Base-by-base conservation (phyloP, 2,329 filamentous ascomycete genomes). In the Clonostachys chloroleuca region DNA sequence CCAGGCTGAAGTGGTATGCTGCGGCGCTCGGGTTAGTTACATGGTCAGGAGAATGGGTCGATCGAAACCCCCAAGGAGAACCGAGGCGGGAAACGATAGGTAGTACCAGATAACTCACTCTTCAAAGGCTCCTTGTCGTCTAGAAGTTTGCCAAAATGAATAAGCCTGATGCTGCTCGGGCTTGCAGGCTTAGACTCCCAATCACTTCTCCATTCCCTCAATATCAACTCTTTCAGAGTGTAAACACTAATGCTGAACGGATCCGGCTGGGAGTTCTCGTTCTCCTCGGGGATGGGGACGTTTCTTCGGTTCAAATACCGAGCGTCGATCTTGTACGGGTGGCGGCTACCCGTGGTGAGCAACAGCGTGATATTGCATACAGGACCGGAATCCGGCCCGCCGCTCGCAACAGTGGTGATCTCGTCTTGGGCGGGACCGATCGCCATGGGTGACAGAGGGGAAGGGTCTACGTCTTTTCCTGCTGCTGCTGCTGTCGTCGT, bases 181-280 rank as follows among this genome's bases (percentile, higher is more conserved):
- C 89, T 94, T 24, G 87, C 83, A 2, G 92, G 92, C 60, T 88
- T 85, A 14, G 84, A 72, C 59, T 96, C 92, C 92, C 92, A 96
- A 62, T 96, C 89, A 57, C 84, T 85, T 56, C 90, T 79, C 92
- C 92, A 97, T 65, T 96, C 92, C 58, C 89, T 80, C 72, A 94
- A 80, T 62, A 97, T 96, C 60, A 96, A 73, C 70, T 96, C 91
- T 68, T 96, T 96, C 54, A 97, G 72, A 4, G 89, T 95, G 64
- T 96, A 96, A 44, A 96, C 86, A 55, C 89, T 95, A 68, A 97
- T 90, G 61, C 86, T 88, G 62, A 90, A 92, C 1, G 91, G 91
- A 61, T 96, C 90, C 53, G 80, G 77, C 51, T 68, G 75, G 34
- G 82, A 83, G 24, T 66, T 63, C 49, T 78, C 75, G 10, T 75